phyloP scores from a whole-genome alignment of 2,329 filamentous ascomycete genomes.

The Ophiocordyceps australis region DNA sequence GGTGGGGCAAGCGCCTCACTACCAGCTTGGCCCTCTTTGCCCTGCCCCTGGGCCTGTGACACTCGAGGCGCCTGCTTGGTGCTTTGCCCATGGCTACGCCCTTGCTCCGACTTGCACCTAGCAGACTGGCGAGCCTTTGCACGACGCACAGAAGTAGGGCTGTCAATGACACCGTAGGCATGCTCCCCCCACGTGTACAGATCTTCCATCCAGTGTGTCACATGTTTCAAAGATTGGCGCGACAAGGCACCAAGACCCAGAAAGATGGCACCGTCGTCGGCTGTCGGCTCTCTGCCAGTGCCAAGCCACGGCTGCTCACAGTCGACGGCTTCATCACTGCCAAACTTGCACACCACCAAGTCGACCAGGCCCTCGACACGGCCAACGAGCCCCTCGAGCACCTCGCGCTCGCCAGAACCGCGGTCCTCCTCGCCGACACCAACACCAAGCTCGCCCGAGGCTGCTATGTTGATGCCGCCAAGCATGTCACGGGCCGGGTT shows the following conservation, averaged over 20 bases:
- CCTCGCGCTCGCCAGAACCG: conserved; percentile 83
- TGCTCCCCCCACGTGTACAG: conserved; percentile 70
- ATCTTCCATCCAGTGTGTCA: conserved; percentile 78
- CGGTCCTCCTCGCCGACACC: conserved; percentile 93
- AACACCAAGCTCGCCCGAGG: conserved; percentile 78
- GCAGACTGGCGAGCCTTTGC: conserved; percentile 17
- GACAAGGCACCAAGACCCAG: conserved; percentile 61
- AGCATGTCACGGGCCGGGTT: conserved; percentile 71
- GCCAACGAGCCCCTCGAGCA: conserved; percentile 71
- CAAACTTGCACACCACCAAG: conserved; percentile 74
- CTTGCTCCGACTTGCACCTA: no score
- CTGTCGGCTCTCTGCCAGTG: conserved; percentile 43
- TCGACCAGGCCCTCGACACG: conserved; percentile 75
- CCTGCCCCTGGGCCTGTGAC: conserved; percentile 1
- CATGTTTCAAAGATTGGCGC: conserved; percentile 47
- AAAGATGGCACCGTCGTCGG: conserved; percentile 75
- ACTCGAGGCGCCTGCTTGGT: no score
- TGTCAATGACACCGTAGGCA: conserved; percentile 71
- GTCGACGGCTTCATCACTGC: conserved; percentile 20
- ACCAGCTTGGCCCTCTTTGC: no score
- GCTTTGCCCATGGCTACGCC: no score
- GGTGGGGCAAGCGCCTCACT: no score
- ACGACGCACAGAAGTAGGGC: conserved; percentile 48
- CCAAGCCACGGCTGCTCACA: conserved; percentile 47
- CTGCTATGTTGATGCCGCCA: conserved; percentile 71